Evolutionary conservation across 2,329 filamentous ascomycete genomes (phyloP).

Genomic region (Juglanconis sp.): DNA sequence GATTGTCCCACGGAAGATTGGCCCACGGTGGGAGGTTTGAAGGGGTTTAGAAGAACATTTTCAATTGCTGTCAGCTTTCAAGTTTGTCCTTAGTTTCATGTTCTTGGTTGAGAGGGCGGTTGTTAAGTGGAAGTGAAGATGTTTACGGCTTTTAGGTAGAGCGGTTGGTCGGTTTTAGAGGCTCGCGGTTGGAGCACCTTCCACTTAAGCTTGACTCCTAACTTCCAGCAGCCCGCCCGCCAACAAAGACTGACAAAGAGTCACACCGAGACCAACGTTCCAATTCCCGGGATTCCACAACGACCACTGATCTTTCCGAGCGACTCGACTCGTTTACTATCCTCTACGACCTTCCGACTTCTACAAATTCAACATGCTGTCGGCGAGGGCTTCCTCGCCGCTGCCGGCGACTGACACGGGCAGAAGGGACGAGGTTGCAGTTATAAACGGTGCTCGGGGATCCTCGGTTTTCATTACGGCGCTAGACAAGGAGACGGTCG

Average conservation of each 20-base stretch:
- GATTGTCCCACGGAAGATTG: too few species aligned
- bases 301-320: too few species aligned
- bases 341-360: not conserved
- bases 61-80: not conserved
- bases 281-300: too few species aligned
- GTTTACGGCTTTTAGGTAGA: too few species aligned
- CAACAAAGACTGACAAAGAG: not conserved
- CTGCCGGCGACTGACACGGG: not conserved
- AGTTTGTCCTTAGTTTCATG: too few species aligned
- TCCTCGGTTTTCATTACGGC: not conserved
- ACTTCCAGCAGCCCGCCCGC: not conserved
- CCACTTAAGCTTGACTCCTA: too few species aligned
- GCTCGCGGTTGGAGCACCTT: too few species aligned
- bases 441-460: too few species aligned
- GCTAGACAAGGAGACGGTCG: constrained; percentile 3
- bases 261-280: constrained; percentile 2
- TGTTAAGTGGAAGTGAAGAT: too few species aligned
- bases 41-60: constrained; percentile 6
- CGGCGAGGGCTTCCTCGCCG: not conserved
- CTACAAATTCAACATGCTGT: not conserved
- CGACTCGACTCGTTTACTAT: too few species aligned
- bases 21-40: not conserved
- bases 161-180: too few species aligned
- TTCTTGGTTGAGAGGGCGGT: too few species aligned
- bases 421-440: not conserved